Base-by-base conservation (phyloP, 352 stramenopile species). In the Pythium scleroteichum region DNA sequence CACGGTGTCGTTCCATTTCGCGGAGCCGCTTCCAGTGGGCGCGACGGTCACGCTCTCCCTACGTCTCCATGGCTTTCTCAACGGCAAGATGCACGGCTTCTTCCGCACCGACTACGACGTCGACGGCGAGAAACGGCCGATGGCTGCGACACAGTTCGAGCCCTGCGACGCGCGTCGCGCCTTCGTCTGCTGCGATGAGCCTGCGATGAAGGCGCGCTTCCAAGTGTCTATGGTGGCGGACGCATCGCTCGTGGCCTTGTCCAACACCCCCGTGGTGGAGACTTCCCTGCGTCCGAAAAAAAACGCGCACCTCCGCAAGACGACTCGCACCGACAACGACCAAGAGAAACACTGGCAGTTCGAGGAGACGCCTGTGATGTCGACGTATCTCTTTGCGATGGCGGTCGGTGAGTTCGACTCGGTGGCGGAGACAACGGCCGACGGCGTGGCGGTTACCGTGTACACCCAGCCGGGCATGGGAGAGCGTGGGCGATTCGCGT, bases 181-280 rank as follows among this genome's bases (percentile, higher is more conserved):
- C 41, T 99, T 99, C 61, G 96, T 97, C 6, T 99, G 97, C 76
- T 98, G 95, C 85, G 97, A 99, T 66, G 97, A 99, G 74, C 97
- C 97, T 2, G 86, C 91, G 33, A 77, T 97, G 19, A 99, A 99
- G 72, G 95, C 96, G 16, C 86, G 82, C 4, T 99, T 98, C 62
- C 72, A 87, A 52, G 83, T 99, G 35, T 89, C 85, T 8, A 97
- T 99, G 66, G 81, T 94, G 26, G 94, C 98, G 9, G 89, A 96
- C 48, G 69, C 66, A 22, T 69, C 96, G 48, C 75, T 98, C 19
- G 92, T 94, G 48, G 96, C 94, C 45, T 90, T 99, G 59, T 94
- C 73, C 64, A 99, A 99, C 78, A 98, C 97, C 85, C 96, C 97
- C 33, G 94, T 99, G 64, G 72, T 90, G 52, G 75, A 88, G 62